Evolutionary conservation across 495 filamentous ascomycete species (phyloP).

Genomic region (Aspergillus homomorphus): DNA sequence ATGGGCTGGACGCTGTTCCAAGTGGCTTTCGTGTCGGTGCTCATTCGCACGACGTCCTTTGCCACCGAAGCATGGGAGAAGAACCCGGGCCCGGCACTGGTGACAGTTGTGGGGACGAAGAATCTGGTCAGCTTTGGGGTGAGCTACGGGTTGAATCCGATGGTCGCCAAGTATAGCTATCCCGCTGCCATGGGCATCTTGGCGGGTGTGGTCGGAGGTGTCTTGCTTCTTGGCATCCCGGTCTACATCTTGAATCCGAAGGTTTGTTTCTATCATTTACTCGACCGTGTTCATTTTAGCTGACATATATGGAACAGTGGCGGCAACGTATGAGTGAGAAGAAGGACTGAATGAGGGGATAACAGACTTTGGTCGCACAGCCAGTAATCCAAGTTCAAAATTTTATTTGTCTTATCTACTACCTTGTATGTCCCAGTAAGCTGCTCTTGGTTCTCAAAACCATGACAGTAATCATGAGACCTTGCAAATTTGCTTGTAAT

Average conservation of each 20-base stretch:
- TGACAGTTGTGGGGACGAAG: conserved; percentile 38
- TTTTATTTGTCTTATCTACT: too few relatives aligned
- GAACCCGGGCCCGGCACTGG: conserved; percentile 40
- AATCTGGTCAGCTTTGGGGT: conserved; percentile 38
- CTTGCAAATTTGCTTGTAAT: too few relatives aligned
- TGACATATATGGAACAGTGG: neutral
- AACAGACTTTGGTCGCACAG: too few relatives aligned
- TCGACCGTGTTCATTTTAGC: neutral
- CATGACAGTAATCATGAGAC: too few relatives aligned
- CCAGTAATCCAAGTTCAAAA: too few relatives aligned
- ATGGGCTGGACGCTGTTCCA: conserved; percentile 42
- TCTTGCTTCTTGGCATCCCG: conserved; percentile 33
- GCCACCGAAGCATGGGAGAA: conserved; percentile 39
- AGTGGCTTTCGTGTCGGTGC: conserved; percentile 32
- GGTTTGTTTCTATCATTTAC: conserved; percentile 14
- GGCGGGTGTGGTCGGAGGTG: conserved; percentile 23
- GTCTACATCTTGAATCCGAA: conserved; percentile 34
- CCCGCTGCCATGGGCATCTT: conserved; percentile 29
- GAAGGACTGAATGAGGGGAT: neutral
- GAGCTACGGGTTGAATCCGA: conserved; percentile 33
- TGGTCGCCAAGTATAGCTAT: conserved; percentile 31
- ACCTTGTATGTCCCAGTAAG: too few relatives aligned
- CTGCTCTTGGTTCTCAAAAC: too few relatives aligned
- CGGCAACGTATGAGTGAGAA: neutral
- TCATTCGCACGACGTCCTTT: conserved; percentile 36